Base-by-base conservation (phyloP, 164 flowering plant species). In the Stephania japonica region DNA sequence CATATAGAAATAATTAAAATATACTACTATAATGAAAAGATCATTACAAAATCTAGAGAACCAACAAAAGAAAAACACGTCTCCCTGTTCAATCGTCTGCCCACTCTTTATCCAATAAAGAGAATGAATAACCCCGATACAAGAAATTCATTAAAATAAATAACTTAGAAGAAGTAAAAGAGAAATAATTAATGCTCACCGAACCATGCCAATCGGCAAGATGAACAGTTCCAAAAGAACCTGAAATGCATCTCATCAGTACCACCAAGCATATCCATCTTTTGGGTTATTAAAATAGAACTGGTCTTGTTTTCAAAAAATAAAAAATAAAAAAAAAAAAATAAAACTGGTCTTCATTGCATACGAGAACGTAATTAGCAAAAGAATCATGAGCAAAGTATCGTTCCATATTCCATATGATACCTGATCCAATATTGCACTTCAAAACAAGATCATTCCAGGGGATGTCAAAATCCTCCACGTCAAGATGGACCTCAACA, bases 191-290 rank as follows among this genome's bases (percentile, higher is more conserved):
- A 38, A 69, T 69, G 63, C 94, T 87, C 86, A 95, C 99, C 80
- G 97, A 91, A 70, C 97, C 98, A 90, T 91, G 83, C 98, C 98
- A 95, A 71, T 95, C 99, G 74, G 98, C 99, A 80, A 89, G 98
- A 82, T 95, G 99, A 32, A 95, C 99, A 71, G 95, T 91, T 70
- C 99, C 99, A 89, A 95, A 95, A 73, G 99, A 95, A 87, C 98
- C 98, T 94, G 91, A 69, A 67, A 73, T 25, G 41, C n/a, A 70
- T 25, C 63, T 18, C 59, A 42, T 56, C 71, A 76, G 43, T 71
- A 32, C 50, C 65, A 43, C 25, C 62, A 38, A 13, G 23, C 63
- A 2, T 14, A 56, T 49, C 13, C 63, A 14, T 38, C 63, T 70
- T 14, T 19, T 64, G 32, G 41, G 61, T 56, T 56, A 18, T 56